Conservation (phyloP, 2,329 filamentous ascomycete genomes). For the Aspergillus udagawae region DNA sequence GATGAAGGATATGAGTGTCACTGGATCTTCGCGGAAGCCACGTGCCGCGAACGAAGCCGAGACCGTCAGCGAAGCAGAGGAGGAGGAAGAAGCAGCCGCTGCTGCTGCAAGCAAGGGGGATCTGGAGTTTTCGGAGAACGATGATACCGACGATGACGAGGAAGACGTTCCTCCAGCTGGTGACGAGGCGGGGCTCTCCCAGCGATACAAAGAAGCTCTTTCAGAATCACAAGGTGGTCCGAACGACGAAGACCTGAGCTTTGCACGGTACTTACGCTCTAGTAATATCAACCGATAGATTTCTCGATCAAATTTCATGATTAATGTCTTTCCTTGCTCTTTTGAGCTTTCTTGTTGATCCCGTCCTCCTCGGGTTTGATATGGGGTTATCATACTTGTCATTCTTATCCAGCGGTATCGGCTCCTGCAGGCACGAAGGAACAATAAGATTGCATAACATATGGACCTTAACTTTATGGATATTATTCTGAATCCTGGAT, state of each 20-base stretch:
- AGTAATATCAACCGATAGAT: slow-evolving; percentile 29
- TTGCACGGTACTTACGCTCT: slow-evolving; percentile 47
- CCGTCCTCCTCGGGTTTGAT: not conserved
- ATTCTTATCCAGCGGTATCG: too few relatives aligned
- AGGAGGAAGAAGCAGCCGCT: slow-evolving; percentile 43
- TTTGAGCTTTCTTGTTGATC: not conserved
- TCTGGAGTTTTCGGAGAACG: slow-evolving; percentile 47
- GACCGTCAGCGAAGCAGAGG: slow-evolving; percentile 48
- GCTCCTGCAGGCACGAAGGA: not conserved
- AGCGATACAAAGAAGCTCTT: slow-evolving; percentile 73
- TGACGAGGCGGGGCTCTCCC: slow-evolving; percentile 64
- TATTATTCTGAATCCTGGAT: not conserved
- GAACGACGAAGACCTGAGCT: slow-evolving; percentile 48
- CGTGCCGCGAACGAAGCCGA: slow-evolving; percentile 33
- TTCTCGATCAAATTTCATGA: not conserved
- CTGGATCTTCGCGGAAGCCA: slow-evolving; percentile 31
- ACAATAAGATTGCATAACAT: not conserved
- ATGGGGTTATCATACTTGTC: not conserved
- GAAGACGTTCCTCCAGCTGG: slow-evolving; percentile 57
- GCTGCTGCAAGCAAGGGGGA: slow-evolving; percentile 26
- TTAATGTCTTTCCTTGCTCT: not conserved
- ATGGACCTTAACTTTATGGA: not conserved
- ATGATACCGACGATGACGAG: slow-evolving; percentile 52
- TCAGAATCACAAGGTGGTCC: slow-evolving; percentile 45
- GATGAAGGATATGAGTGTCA: slow-evolving; percentile 85